Conservation (phyloP, 208 protist genomes). For the Trichomonas tenax region DNA sequence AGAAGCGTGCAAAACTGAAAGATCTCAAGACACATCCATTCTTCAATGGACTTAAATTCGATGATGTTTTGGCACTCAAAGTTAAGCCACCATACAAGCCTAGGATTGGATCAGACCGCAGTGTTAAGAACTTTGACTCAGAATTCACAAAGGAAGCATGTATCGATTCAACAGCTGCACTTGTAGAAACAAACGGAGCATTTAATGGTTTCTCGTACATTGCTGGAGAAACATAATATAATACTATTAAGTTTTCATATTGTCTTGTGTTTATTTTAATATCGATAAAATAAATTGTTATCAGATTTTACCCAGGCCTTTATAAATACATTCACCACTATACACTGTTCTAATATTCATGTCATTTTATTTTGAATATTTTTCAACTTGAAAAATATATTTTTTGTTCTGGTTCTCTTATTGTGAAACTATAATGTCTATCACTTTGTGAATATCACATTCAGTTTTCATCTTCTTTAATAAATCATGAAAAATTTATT, state of each 20-base stretch:
- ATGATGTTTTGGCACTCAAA: not conserved
- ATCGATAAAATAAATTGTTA: too few species aligned
- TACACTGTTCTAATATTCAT: too few species aligned
- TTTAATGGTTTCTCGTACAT: not conserved
- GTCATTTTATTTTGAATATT: too few species aligned
- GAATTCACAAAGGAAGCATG: constrained; percentile 11
- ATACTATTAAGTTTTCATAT: not conserved
- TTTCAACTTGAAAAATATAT: too few species aligned
- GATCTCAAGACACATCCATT: not conserved
- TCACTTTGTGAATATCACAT: too few species aligned
- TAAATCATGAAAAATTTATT: too few species aligned
- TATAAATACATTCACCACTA: too few species aligned
- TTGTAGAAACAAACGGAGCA: not conserved
- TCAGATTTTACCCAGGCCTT: too few species aligned
- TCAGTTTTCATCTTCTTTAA: too few species aligned
- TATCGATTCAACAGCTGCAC: not conserved
- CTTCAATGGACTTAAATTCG: constrained; percentile 15
- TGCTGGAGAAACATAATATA: not conserved
- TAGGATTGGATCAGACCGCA: not conserved
- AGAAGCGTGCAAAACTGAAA: not conserved
- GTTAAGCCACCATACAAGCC: not conserved
- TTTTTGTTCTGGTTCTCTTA: too few species aligned
- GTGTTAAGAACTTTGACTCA: not conserved
- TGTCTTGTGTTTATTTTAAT: too few species aligned
- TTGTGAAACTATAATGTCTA: too few species aligned